These are phyloP conservation scores for Pythium apleroticum DNA, from an alignment of 352 stramenopile genomes.

Conservation along the genomic window DNA sequence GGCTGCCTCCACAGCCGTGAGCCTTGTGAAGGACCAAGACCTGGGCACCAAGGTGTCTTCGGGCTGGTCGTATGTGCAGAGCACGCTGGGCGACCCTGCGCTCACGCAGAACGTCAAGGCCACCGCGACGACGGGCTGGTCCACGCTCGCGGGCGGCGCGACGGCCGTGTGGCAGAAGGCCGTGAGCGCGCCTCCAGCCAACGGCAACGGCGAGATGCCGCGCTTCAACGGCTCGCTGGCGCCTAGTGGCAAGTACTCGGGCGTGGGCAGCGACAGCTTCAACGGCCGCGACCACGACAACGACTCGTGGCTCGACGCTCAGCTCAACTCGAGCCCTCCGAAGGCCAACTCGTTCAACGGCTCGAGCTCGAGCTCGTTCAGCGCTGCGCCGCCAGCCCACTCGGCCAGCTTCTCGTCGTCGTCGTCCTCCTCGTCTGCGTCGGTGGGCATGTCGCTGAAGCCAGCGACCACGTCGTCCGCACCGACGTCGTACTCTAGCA, in stretches of 20 bases:
- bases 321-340: constrained; percentile 32
- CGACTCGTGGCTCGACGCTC: constrained; percentile 66
- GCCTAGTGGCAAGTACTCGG: constrained; percentile 63
- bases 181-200: constrained; percentile 14
- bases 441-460: constrained; percentile 12
- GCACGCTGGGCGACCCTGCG: constrained; percentile 66
- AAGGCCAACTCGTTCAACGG: constrained; percentile 42
- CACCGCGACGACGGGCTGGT: constrained; percentile 77
- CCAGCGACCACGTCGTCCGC: constrained; percentile 26
- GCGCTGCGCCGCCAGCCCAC: constrained; percentile 23
- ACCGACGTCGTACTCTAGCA: constrained; percentile 26
- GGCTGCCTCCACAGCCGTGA: constrained; percentile 61
- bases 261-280: constrained; percentile 38
- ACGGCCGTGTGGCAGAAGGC: constrained; percentile 60
- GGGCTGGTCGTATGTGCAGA: constrained; percentile 76
- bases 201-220: constrained; percentile 40
- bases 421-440: constrained; percentile 13
- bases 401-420: constrained; percentile 48
- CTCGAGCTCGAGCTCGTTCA: constrained; percentile 7
- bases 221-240: constrained; percentile 57
- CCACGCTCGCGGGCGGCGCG: constrained; percentile 60
- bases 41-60: constrained; percentile 76
- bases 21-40: constrained; percentile 74
- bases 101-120: constrained; percentile 78
- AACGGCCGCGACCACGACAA: constrained; percentile 54